A percentile compares a stretch with the other conserved stretches of the same genome.
phyloP scores from a whole-genome alignment of 768 basidiomycete genomes.

The Trametopsis cervina region DNA sequence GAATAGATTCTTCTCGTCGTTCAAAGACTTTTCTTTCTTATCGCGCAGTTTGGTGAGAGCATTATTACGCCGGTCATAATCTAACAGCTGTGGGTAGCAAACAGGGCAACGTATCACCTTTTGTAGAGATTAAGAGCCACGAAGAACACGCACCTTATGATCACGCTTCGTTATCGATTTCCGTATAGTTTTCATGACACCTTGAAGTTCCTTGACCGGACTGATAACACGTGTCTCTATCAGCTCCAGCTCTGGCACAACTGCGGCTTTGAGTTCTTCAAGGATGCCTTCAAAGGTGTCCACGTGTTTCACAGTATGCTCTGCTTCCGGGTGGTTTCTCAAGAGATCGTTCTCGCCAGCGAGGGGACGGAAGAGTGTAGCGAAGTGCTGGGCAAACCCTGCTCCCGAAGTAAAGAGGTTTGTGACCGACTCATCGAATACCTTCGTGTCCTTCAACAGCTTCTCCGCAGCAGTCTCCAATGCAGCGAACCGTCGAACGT shows the following conservation, averaged over 20 bases:
- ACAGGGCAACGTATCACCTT: background rate
- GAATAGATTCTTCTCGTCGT: slow-evolving; percentile 95
- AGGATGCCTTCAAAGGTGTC: slow-evolving; percentile 64
- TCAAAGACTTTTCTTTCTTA: slow-evolving; percentile 96
- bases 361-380: slow-evolving; percentile 57
- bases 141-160: slow-evolving; percentile 68
- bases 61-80: slow-evolving; percentile 96
- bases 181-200: slow-evolving; percentile 79
- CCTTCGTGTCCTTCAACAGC: slow-evolving; percentile 85
- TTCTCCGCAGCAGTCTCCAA: slow-evolving; percentile 84
- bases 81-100: slow-evolving; percentile 50
- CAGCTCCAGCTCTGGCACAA: slow-evolving; percentile 89
- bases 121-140: background rate
- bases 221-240: slow-evolving; percentile 81
- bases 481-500: slow-evolving; percentile 64
- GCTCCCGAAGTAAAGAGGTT: slow-evolving; percentile 63
- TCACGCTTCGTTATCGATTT: slow-evolving; percentile 96
- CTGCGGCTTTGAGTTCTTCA: slow-evolving; percentile 73
- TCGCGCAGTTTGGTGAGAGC: slow-evolving; percentile 91
- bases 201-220: slow-evolving; percentile 86
- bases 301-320: slow-evolving; percentile 73
- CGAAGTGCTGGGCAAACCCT: slow-evolving; percentile 58
- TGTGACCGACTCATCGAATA: slow-evolving; percentile 77
- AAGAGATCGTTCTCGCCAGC: slow-evolving; percentile 73
- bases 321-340: slow-evolving; percentile 71